phyloP scores from a whole-genome alignment of 106 monocot genomes.

The Dendrobium chrysotoxum region DNA sequence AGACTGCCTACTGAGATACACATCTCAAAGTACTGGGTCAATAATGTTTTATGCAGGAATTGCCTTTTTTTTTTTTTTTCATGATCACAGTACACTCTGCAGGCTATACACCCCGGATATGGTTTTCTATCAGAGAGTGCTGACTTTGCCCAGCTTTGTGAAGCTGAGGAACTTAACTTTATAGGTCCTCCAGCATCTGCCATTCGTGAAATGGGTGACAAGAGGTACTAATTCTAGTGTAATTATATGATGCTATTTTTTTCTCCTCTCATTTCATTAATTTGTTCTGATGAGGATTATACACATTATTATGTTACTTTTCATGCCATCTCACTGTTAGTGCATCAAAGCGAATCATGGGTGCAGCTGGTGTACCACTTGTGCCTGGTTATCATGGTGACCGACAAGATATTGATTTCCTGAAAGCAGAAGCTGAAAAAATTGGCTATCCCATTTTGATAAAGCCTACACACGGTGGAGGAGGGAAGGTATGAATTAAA shows the following conservation, averaged over 20 bases:
- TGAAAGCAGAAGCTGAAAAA: slow-evolving; percentile 83
- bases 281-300: background rate
- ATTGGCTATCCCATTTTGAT: slow-evolving; percentile 95
- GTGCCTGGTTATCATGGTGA: slow-evolving; percentile 95
- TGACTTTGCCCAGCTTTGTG: slow-evolving; percentile 88
- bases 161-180: slow-evolving; percentile 75
- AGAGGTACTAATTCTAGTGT: slow-evolving; percentile 48
- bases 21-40: background rate
- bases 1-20: background rate
- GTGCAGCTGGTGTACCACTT: slow-evolving; percentile 89
- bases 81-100: slow-evolving; percentile 1
- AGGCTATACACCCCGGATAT: slow-evolving; percentile 98
- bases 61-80: background rate
- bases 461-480: slow-evolving; percentile 99
- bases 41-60: background rate
- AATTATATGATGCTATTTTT: background rate
- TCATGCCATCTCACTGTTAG: slow-evolving; percentile 24
- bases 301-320: background rate
- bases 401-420: slow-evolving; percentile 64
- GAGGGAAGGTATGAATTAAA: slow-evolving; percentile 69
- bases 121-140: slow-evolving; percentile 98
- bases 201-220: slow-evolving; percentile 98
- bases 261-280: background rate
- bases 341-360: slow-evolving; percentile 98
- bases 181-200: slow-evolving; percentile 98